Evolutionary conservation across 257 asterid genomes (phyloP).

Genomic region (Mitragyna speciosa): DNA sequence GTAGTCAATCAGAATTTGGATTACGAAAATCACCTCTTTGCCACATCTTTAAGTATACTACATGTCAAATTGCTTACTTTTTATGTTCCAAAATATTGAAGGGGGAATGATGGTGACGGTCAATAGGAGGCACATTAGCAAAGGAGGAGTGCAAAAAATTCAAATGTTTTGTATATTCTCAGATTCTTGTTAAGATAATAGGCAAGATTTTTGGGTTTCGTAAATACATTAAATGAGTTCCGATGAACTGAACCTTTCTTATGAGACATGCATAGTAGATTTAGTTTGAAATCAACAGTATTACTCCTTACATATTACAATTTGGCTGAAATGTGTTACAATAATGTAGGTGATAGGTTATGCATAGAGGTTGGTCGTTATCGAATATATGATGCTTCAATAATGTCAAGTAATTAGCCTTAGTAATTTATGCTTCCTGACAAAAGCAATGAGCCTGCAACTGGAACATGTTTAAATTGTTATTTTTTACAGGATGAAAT

Average conservation of each 20-base stretch:
- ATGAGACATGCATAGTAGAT: not conserved
- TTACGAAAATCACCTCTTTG: not conserved
- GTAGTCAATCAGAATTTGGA: not conserved
- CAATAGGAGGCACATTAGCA: not conserved
- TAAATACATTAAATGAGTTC: not conserved
- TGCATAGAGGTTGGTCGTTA: not conserved
- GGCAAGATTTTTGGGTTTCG: not conserved
- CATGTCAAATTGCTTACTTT: not conserved
- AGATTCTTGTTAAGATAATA: not conserved
- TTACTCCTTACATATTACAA: no score
- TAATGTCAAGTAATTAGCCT: not conserved
- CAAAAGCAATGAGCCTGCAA: not conserved
- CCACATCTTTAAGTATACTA: not conserved
- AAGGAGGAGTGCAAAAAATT: not conserved
- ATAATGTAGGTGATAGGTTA: not conserved
- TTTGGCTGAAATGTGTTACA: not conserved
- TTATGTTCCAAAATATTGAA: not conserved
- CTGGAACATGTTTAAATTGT: slow-evolving; percentile 20
- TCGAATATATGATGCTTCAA: not conserved
- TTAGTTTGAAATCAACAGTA: not conserved
- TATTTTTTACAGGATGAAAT: slow-evolving; percentile 69
- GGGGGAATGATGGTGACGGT: not conserved
- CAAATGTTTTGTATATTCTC: no score
- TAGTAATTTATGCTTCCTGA: not conserved
- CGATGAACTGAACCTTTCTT: not conserved